phyloP scores from a whole-genome alignment of 495 filamentous ascomycete species.

The Talaromyces trachyspermus region DNA sequence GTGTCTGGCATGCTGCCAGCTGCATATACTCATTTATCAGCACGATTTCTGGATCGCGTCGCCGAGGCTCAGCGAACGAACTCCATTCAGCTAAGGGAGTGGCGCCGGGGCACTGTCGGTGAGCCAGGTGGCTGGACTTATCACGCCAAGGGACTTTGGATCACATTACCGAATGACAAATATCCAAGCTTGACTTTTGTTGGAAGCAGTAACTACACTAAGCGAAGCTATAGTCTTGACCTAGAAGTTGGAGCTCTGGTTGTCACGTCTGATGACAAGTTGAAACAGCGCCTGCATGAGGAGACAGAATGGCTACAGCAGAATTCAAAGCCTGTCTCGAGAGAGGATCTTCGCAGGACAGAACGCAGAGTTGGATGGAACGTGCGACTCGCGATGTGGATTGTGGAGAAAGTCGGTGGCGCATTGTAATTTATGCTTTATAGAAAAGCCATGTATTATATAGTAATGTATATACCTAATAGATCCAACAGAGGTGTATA shows the following conservation, averaged over 20 bases:
- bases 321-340: slow-evolving; percentile 53
- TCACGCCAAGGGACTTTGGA: slow-evolving; percentile 95
- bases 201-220: slow-evolving; percentile 93
- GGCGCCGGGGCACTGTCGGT: slow-evolving; percentile 74
- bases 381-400: slow-evolving; percentile 87
- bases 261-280: slow-evolving; percentile 65
- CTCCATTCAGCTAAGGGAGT: slow-evolving; percentile 73
- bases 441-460: not conserved
- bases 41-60: slow-evolving; percentile 69
- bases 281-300: slow-evolving; percentile 65
- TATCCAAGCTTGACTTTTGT: slow-evolving; percentile 72
- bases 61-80: slow-evolving; percentile 50
- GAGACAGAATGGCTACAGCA: slow-evolving; percentile 76
- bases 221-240: slow-evolving; percentile 84
- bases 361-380: slow-evolving; percentile 80
- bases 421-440: slow-evolving; percentile 41
- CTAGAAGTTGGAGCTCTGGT: slow-evolving; percentile 81
- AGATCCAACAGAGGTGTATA: not conserved
- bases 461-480: not conserved
- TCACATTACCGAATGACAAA: slow-evolving; percentile 56
- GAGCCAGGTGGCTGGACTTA: slow-evolving; percentile 89
- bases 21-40: slow-evolving; percentile 82
- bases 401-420: slow-evolving; percentile 66
- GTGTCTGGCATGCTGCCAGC: slow-evolving; percentile 83
- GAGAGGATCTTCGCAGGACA: slow-evolving; percentile 67